Evolutionary conservation across 768 basidiomycete genomes (phyloP), one percentile per base, ranked within the genome.

Genomic region (Suillus hirtellus): DNA sequence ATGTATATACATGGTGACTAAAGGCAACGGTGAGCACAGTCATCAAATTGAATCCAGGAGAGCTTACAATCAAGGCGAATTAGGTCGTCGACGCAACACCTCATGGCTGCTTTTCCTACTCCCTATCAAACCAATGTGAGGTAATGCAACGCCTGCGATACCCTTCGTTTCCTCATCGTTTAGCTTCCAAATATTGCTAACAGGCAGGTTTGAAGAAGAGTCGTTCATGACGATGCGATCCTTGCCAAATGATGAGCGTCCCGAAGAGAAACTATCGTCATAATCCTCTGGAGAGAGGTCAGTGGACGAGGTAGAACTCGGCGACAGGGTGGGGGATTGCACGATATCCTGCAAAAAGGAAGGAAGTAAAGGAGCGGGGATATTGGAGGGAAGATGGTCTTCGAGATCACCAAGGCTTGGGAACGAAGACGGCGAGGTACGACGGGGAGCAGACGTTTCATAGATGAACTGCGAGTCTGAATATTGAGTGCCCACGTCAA

Each of bases 271-370:
- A 19, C 74, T 61, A 17, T 82, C 81, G 21, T 84, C 75, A 35
- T 71, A 74, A 59, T 89, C 89, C 64, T 89, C 89, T 19, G 85
- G 76, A 3, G 87, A 87, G 49, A 89, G 72, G 62, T 89, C 89
- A 4, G 87, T 83, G 2, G 88, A 88, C 7, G 86, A 87, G 10
- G 87, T 81, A 17, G 86, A 87, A 5, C 86, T 81, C 21, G 88
- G 84, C 6, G 89, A 88, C 55, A 84, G 73, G 11, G 86, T 82
- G n/a, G 87, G 87, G 1, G 87, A 85, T 69, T 86, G 84, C 21
- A 91, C 84, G 27, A 90, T 86, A 66, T 91, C 88, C 69, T 90
- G 88, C 66, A 92, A 73, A 77, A 91, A 92, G 9, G 90, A 86
- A 3, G 90, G 90, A n/a, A 92, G 79, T 46, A 92, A 80, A 8